Conservation (phyloP, 2,329 filamentous ascomycete species). For the Fusarium sulawesiense region DNA sequence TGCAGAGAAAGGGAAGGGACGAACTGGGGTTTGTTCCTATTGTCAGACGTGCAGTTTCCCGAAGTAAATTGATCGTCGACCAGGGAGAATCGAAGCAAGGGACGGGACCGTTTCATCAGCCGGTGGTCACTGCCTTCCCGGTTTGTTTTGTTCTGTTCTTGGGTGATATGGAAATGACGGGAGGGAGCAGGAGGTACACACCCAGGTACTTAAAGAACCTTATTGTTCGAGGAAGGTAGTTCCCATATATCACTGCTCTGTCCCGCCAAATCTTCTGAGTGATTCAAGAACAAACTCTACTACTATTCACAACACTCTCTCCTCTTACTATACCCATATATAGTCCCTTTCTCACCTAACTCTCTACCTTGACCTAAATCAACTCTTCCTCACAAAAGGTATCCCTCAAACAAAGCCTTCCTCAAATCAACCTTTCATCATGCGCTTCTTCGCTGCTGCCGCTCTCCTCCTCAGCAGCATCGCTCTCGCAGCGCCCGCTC, state of each 20-base stretch:
- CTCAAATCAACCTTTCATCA: slow-evolving; percentile 13
- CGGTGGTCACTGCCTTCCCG: slow-evolving; percentile 21
- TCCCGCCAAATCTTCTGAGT: neutral
- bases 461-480: slow-evolving; percentile 40
- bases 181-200: neutral
- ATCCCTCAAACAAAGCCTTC: neutral
- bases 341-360: neutral
- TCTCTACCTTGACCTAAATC: neutral
- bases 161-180: neutral
- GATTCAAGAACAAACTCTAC: slow-evolving; percentile 14
- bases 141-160: slow-evolving; percentile 14
- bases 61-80: slow-evolving; percentile 16
- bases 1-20: neutral
- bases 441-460: slow-evolving; percentile 43
- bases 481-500: slow-evolving; percentile 36
- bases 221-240: neutral
- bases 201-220: slow-evolving; percentile 14
- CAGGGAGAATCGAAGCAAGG: slow-evolving; percentile 4
- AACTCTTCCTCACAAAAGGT: neutral
- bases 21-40: slow-evolving; percentile 16
- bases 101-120: slow-evolving; percentile 23
- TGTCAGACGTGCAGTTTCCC: slow-evolving; percentile 18
- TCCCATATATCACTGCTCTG: slow-evolving; percentile 1
- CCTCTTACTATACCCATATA: neutral
- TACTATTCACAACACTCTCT: slow-evolving; percentile 12